Percentiles rank a stretch among this genome's conserved stretches.
phyloP scores from a whole-genome alignment of 495 filamentous ascomycete genomes.

The Aspergillus bertholletiae region DNA sequence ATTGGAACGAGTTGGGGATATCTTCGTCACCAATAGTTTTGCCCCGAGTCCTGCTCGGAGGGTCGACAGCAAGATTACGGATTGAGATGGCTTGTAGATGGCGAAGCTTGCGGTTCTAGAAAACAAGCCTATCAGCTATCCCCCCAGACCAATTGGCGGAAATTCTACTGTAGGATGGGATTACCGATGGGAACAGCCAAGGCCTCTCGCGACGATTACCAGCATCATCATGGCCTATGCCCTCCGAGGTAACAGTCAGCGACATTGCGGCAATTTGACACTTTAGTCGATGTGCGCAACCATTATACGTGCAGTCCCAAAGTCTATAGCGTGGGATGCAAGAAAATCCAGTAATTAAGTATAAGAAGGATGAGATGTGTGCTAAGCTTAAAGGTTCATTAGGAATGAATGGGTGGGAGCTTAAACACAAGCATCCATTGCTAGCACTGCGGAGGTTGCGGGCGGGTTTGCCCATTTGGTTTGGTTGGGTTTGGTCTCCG shows the following conservation, averaged over 20 bases:
- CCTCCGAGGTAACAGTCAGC: slow-evolving; percentile 15
- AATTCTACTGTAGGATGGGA: background rate
- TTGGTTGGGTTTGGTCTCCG: slow-evolving; percentile 1
- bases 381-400: background rate
- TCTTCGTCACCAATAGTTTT: slow-evolving; percentile 84
- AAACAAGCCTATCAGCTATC: slow-evolving; percentile 7
- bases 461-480: slow-evolving; percentile 13
- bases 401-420: background rate
- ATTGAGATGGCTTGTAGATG: slow-evolving; percentile 85
- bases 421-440: background rate
- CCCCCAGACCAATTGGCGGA: slow-evolving; percentile 4
- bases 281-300: background rate
- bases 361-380: background rate
- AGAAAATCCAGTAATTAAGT: background rate
- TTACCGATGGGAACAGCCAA: slow-evolving; percentile 49
- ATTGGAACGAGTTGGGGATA: slow-evolving; percentile 62
- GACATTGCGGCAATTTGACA: slow-evolving; percentile 15
- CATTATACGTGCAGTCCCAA: background rate
- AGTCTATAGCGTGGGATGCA: background rate
- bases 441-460: slow-evolving; percentile 2
- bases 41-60: slow-evolving; percentile 51
- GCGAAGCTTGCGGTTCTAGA: slow-evolving; percentile 82
- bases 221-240: slow-evolving; percentile 17
- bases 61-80: slow-evolving; percentile 72
- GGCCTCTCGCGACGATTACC: slow-evolving; percentile 39